Evolutionary conservation across 2,329 filamentous ascomycete species (phyloP), one percentile per base, ranked within the genome.

Genomic region (Septoria petroselini): DNA sequence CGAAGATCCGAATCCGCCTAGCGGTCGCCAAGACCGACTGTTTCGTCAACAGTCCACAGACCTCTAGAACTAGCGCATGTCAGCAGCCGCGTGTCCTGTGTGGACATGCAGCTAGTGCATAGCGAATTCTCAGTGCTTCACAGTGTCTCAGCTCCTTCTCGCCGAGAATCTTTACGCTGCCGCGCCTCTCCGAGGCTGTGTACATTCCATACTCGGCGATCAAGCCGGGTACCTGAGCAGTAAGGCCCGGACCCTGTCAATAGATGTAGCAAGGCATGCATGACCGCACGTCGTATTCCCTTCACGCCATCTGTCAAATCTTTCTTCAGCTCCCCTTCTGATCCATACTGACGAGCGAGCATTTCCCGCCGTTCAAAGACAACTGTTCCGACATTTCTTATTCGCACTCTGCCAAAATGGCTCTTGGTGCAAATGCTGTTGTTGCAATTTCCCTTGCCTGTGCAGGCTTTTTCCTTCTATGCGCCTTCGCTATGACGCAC

Each of bases 71-170:
- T 14, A 29, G 39, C 39, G 39, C 23, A 18, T 41, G 39, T 31
- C 39, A 41, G 39, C 39, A 41, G 39, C 39, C 39, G 39, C 23
- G 23, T 27, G 23, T 27, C 23, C n/a, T n/a, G n/a, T n/a, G n/a
- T n/a, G n/a, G n/a, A 9, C 23, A 27, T 27, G 23, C 23, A 27
- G 5, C 23, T n/a, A 27, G 5, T 27, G 9, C 9, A 27, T 9
- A 27, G 23, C 23, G 9, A 9, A 9, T 27, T 9, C 5, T 5
- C 5, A 27, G 23, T 27, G 23, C 23, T 27, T 5, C 23, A 9
- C 23, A 27, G 5, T 5, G 23, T 5, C n/a, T n/a, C 9, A 27
- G 23, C 5, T 9, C 23, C 23, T 27, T 27, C 23, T 9, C 23
- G 23, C 23, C 23, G 23, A 27, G 23, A 27, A 27, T 5, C 23